Percentiles rank a stretch among this genome's conserved stretches.
Conservation (phyloP, 805 yeast species). For the Saccharomycopsis malanga region DNA sequence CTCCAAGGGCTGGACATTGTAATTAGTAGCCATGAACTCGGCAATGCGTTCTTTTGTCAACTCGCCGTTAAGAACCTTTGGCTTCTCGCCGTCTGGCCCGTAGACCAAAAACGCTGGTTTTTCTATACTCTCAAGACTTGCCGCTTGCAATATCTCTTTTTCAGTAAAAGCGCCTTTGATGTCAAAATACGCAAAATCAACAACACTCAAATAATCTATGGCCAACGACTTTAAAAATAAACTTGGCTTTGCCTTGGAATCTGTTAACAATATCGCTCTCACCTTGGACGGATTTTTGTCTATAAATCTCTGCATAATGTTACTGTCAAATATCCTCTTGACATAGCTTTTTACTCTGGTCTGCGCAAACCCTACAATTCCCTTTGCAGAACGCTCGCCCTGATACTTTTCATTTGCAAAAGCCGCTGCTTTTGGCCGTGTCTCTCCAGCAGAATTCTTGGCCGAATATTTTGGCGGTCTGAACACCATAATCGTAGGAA, state of each 20-base stretch:
- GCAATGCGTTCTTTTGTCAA: slow-evolving; percentile 25
- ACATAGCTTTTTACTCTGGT: slow-evolving; percentile 62
- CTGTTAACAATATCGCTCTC: slow-evolving; percentile 41
- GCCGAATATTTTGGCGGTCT: slow-evolving; percentile 64
- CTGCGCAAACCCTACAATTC: slow-evolving; percentile 47
- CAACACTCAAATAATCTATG: slow-evolving; percentile 51
- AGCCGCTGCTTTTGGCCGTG: slow-evolving; percentile 23
- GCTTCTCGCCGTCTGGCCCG: slow-evolving; percentile 17
- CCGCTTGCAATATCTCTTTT: slow-evolving; percentile 21
- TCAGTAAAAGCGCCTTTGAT: slow-evolving; percentile 27
- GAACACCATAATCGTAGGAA: slow-evolving; percentile 77
- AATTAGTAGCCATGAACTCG: slow-evolving; percentile 23
- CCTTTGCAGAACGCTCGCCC: slow-evolving; percentile 53
- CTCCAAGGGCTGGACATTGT: slow-evolving; percentile 26
- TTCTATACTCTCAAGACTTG: not conserved
- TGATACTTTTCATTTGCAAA: slow-evolving; percentile 52
- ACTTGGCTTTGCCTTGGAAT: slow-evolving; percentile 41
- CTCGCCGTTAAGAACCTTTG: slow-evolving; percentile 23
- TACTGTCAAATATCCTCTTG: slow-evolving; percentile 37
- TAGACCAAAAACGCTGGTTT: slow-evolving; percentile 13
- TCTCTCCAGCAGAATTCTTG: too few species aligned
- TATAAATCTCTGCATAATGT: slow-evolving; percentile 27
- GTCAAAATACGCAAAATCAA: slow-evolving; percentile 42
- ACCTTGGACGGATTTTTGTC: slow-evolving; percentile 23
- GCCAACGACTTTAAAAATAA: slow-evolving; percentile 61